These are phyloP conservation scores for Plasmodium coatneyi DNA, from an alignment of 169 alveolate genomes.

Conservation along the genomic window DNA sequence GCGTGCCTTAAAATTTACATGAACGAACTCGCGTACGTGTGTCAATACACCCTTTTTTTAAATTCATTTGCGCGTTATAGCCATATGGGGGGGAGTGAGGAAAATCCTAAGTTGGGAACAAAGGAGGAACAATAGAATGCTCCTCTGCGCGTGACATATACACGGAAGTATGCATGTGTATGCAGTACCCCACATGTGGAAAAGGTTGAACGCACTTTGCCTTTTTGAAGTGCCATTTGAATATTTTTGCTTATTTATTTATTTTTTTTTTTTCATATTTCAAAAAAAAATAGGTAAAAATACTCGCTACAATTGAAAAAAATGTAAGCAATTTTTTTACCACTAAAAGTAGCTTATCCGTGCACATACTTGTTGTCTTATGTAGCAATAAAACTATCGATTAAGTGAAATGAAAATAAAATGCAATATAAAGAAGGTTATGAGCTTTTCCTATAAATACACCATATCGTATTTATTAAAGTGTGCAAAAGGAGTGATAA, in stretches of 20 bases:
- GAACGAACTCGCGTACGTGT: not conserved
- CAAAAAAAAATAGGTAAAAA: conserved; percentile 4
- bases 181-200: not conserved
- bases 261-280: not conserved
- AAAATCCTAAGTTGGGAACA: not conserved
- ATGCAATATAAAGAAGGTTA: conserved; percentile 16
- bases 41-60: not conserved
- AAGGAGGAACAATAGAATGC: not conserved
- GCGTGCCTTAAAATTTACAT: not conserved
- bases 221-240: not conserved
- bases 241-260: not conserved
- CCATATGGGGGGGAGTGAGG: not conserved
- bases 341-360: not conserved
- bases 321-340: not conserved
- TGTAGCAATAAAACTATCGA: not conserved
- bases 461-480: not conserved
- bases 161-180: not conserved
- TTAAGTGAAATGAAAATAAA: not conserved
- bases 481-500: conserved; percentile 30
- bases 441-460: not conserved
- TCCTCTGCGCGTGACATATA: not conserved
- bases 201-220: not conserved
- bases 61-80: not conserved
- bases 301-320: not conserved
- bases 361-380: not conserved